Percentiles rank a stretch among this genome's conserved stretches.
phyloP scores from a whole-genome alignment of 202 grass and related monocot species.

The Brachypodium distachyon region DNA sequence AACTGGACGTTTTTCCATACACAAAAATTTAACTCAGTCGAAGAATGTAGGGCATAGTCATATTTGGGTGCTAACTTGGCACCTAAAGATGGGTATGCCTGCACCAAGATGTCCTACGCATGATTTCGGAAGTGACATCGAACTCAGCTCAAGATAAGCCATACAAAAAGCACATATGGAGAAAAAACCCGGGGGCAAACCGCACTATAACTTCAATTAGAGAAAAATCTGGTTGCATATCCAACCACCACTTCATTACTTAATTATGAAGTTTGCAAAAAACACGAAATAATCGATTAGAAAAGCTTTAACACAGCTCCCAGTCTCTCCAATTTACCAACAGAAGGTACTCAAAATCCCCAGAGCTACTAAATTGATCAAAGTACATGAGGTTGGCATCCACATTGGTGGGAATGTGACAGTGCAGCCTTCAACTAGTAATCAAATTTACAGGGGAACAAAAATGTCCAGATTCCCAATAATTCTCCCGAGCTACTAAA shows the following conservation, averaged over 20 bases:
- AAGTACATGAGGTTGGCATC: background rate
- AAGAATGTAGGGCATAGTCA: background rate
- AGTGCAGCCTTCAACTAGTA: background rate
- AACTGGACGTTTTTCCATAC: background rate
- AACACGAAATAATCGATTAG: background rate
- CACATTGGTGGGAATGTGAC: background rate
- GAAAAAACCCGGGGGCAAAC: background rate
- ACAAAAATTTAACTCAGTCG: background rate
- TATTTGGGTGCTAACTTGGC: background rate
- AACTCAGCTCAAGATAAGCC: background rate
- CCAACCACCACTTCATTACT: background rate
- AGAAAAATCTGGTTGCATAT: too few relatives aligned
- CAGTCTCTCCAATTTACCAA: background rate
- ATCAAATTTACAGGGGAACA: background rate
- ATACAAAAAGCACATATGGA: background rate
- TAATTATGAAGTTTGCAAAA: background rate
- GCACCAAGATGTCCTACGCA: background rate
- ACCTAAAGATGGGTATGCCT: background rate
- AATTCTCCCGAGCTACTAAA: background rate
- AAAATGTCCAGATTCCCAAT: background rate
- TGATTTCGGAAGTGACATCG: background rate
- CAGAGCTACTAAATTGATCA: too few relatives aligned
- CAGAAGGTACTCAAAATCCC: too few relatives aligned
- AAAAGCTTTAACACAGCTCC: background rate
- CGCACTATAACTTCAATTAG: background rate